Evolutionary conservation across 768 basidiomycete genomes (phyloP).

Genomic region (Rhizopogon roseolus): DNA sequence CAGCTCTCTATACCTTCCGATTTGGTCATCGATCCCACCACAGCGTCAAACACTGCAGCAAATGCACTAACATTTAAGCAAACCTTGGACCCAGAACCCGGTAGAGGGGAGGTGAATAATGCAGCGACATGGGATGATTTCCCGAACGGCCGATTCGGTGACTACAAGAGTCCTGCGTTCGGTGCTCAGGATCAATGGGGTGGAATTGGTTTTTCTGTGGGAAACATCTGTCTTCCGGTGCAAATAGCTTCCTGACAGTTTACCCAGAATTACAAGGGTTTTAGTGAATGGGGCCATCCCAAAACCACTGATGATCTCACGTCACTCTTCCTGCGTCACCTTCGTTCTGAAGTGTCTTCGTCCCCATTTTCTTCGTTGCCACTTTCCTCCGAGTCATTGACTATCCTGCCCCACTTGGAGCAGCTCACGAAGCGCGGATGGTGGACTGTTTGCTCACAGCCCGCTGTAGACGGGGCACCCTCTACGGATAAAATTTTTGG

Average conservation of each 20-base stretch:
- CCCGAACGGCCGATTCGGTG: conserved; percentile 97
- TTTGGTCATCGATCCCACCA: conserved; percentile 57
- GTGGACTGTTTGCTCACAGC: conserved; percentile 98
- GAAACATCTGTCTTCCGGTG: conserved; percentile 8
- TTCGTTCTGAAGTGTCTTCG: conserved; percentile 63
- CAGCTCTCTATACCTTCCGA: conserved; percentile 25
- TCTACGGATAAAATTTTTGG: conserved; percentile 81
- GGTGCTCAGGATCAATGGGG: conserved; percentile 80
- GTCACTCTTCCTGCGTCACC: conserved; percentile 72
- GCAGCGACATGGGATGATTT: conserved; percentile 91
- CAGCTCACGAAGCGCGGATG: conserved; percentile 72
- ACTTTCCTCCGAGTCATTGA: conserved; percentile 74
- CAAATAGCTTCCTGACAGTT: background rate
- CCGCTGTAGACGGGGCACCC: conserved; percentile 76
- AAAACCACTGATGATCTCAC: conserved; percentile 65
- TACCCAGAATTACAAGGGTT: conserved; percentile 52
- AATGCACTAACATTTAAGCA: conserved; percentile 47
- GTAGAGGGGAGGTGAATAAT: conserved; percentile 71
- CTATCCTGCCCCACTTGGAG: conserved; percentile 76
- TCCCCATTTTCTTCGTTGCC: conserved; percentile 89
- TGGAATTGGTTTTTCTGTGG: conserved; percentile 55
- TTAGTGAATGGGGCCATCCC: conserved; percentile 72
- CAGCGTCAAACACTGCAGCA: conserved; percentile 60
- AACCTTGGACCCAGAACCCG: conserved; percentile 49
- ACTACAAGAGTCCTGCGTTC: conserved; percentile 95